phyloP scores from a whole-genome alignment of 2,329 filamentous ascomycete genomes.

The Didymella sp. region DNA sequence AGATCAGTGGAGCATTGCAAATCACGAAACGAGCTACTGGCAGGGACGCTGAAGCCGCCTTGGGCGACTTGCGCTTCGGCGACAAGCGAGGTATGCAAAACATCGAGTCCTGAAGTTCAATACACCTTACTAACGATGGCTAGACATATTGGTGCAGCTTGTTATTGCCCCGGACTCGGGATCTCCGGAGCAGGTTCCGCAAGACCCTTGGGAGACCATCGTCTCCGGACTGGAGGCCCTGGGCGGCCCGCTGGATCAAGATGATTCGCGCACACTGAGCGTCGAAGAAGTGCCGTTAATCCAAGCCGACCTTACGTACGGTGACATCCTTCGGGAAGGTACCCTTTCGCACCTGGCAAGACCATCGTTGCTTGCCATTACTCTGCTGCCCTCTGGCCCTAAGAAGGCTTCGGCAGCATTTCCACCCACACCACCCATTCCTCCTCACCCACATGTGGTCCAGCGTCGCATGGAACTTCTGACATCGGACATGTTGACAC shows the following conservation, averaged over 20 bases:
- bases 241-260: slow-evolving; percentile 83
- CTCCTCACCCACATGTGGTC: slow-evolving; percentile 92
- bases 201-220: slow-evolving; percentile 97
- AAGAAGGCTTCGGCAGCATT: slow-evolving; percentile 63
- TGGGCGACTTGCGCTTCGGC: slow-evolving; percentile 92
- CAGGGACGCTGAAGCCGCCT: slow-evolving; percentile 87
- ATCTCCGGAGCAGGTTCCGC: slow-evolving; percentile 81
- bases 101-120: background rate
- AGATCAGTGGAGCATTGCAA: slow-evolving; percentile 94
- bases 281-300: slow-evolving; percentile 95
- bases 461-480: slow-evolving; percentile 97
- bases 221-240: slow-evolving; percentile 94
- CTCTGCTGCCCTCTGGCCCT: slow-evolving; percentile 80
- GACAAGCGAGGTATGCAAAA: slow-evolving; percentile 72
- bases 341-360: slow-evolving; percentile 84
- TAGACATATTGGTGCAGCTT: slow-evolving; percentile 90
- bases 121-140: slow-evolving; percentile 29
- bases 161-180: slow-evolving; percentile 88
- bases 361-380: slow-evolving; percentile 91
- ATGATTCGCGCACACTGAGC: slow-evolving; percentile 81
- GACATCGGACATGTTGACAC: slow-evolving; percentile 96
- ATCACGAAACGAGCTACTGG: slow-evolving; percentile 96
- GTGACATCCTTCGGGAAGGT: slow-evolving; percentile 90
- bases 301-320: slow-evolving; percentile 92
- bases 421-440: slow-evolving; percentile 74